Base-by-base conservation (phyloP, 1,284 basidiomycete species). In the Fomitopsis betulina region DNA sequence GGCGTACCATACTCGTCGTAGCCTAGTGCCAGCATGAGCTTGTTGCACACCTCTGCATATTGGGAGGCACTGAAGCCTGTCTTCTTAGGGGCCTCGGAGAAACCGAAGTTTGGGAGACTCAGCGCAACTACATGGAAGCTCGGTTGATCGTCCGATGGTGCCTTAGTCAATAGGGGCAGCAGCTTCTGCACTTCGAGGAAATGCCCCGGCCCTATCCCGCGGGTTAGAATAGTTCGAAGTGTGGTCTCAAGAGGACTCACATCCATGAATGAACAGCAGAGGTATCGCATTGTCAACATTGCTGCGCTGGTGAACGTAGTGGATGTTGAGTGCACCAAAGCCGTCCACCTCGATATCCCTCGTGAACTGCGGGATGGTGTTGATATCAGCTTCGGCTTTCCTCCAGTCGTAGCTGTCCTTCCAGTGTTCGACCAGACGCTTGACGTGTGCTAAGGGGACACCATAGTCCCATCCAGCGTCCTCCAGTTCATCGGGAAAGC, bases 261-360 rank as follows among this genome's bases (percentile, higher is more conserved):
- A 83, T 19, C 81, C 81, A 66, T 83, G 81, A 13, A 81, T 74
- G 59, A 82, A 82, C 8, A 82, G 65, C 32, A 83, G 62, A 7
- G 81, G 81, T 30, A 83, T 75, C 0, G 81, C 80, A 23, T 67
- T 67, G 51, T 67, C 65, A 4, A 71, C 63, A 17, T 58, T 56
- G 63, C 80, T 81, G 61, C 68, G 70, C 69, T 79, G 71, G 66
- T 84, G 79, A 10, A 83, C 72, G 58, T 80, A 83, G 60, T 84
- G 80, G 4, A 83, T 69, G 54, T 75, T 76, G 57, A 82, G 64
- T 25, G 64, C 63, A 13, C 75, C 78, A 60, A 73, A 73, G 0
- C 74, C 76, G 0, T 78, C 77, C 5, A 82, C 74, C 1, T 70
- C 67, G 54, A 82, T 74, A 51, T 76, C 72, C 39, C 74, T 68